These are phyloP conservation scores for Euphorbia peplus DNA, from an alignment of 345 rosid species.

Conservation along the genomic window DNA sequence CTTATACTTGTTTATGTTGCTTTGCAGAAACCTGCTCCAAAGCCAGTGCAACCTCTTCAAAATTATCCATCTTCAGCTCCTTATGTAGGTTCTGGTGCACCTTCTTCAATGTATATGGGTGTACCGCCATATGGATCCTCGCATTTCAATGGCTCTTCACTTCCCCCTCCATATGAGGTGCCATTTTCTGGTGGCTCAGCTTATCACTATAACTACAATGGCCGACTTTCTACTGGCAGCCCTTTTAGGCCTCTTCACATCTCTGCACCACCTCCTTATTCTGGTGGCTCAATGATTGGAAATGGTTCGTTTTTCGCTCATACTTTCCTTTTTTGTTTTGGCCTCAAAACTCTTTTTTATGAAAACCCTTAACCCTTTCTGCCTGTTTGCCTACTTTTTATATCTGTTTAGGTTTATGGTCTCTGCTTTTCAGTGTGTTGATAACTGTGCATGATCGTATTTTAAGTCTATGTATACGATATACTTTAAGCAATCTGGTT, in stretches of 20 bases:
- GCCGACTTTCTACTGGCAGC: slow-evolving; percentile 72
- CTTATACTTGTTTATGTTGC: background rate
- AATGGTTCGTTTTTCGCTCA: slow-evolving; percentile 42
- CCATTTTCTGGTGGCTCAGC: slow-evolving; percentile 93
- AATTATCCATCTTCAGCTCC: slow-evolving; percentile 67
- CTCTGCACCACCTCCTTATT: slow-evolving; percentile 81
- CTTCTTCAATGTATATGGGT: slow-evolving; percentile 83
- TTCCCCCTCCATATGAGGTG: slow-evolving; percentile 85
- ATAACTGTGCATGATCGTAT: background rate
- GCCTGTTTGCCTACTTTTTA: background rate
- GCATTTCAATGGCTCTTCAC: slow-evolving; percentile 67
- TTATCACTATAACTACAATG: slow-evolving; percentile 75
- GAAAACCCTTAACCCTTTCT: background rate
- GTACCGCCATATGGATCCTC: slow-evolving; percentile 92
- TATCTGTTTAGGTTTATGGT: background rate
- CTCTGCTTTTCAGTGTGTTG: background rate
- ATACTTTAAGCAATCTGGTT: background rate
- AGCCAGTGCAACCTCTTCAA: slow-evolving; percentile 65
- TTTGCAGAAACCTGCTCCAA: slow-evolving; percentile 72
- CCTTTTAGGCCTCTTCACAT: slow-evolving; percentile 81
- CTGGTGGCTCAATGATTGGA: slow-evolving; percentile 86
- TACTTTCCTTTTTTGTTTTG: background rate
- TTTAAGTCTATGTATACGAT: background rate
- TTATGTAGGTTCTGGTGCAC: slow-evolving; percentile 72
- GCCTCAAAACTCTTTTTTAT: background rate